phyloP scores from a whole-genome alignment of 2,329 filamentous ascomycete genomes.

The Cladophialophora psammophila region DNA sequence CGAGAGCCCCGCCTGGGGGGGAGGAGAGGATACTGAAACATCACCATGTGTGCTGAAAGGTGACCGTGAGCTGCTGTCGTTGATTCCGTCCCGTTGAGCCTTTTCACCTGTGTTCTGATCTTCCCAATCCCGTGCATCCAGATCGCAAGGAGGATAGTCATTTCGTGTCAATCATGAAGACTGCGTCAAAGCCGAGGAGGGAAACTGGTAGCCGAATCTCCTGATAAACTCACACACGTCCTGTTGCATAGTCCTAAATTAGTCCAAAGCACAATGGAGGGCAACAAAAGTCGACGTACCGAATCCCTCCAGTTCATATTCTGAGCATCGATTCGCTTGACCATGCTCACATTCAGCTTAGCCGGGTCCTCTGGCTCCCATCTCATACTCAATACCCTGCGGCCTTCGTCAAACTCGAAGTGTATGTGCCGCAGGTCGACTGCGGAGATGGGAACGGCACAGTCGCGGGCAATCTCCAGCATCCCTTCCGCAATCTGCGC shows the following conservation, averaged over 20 bases:
- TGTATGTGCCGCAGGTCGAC: slow-evolving; percentile 21
- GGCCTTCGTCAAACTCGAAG: slow-evolving; percentile 15
- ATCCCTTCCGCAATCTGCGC: slow-evolving; percentile 29
- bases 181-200: not conserved
- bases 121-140: not conserved
- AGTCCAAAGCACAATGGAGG: not conserved
- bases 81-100: too few relatives aligned
- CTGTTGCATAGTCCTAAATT: not conserved
- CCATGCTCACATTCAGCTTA: not conserved
- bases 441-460: not conserved
- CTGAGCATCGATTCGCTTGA: slow-evolving; percentile 2
- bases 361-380: slow-evolving; percentile 22
- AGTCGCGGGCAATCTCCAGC: slow-evolving; percentile 21
- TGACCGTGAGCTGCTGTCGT: too few relatives aligned
- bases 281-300: not conserved
- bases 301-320: not conserved
- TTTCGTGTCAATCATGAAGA: not conserved
- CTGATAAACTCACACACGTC: slow-evolving; percentile 14
- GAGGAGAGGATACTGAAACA: too few relatives aligned
- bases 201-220: slow-evolving; percentile 19
- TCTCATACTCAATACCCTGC: slow-evolving; percentile 8
- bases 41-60: too few relatives aligned
- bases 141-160: not conserved
- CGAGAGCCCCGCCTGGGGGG: too few relatives aligned
- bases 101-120: not conserved